Base-by-base conservation (phyloP, 2,329 filamentous ascomycete genomes). In the Blastomyces emzantsi region DNA sequence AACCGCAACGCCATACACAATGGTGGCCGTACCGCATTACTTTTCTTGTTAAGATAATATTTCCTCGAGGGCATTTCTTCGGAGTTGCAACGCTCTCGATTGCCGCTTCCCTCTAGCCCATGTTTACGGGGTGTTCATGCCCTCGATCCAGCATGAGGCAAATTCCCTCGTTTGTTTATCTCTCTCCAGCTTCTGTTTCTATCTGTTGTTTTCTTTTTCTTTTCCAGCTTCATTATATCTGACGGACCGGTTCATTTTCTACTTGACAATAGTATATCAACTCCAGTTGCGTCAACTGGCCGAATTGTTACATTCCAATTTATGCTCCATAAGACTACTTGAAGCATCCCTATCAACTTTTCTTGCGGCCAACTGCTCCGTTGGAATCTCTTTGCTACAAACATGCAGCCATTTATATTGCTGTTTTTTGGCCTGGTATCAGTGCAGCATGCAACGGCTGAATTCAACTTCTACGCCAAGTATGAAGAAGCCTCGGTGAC, bases 391-490 rank as follows among this genome's bases (percentile, higher is more conserved):
- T 19, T 43, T 25, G 30, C 58, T 13, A 17, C 43, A 28, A 33
- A 13, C 25, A 61, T 61, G 60, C 15, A 39, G 22, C 28, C 51
- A 3, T 41, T 39, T 30, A 15, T 30, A 61, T 41, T 61, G 60
- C 61, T 49, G 33, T 25, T 60, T 45, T 45, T 43, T 49, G 19
- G 63, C 22, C 49, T 67, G 61, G 28, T 49, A 5, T 55, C 64
- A 22, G 60, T 56, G 7, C 52, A 30, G 25, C 54, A 60, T 22
- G 47, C 63, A 15, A 11, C 60, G 3, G 64, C 66, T 28, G 62
- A 58, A 17, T 68, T 68, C 61, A 68, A 66, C 49, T 64, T 65
- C 43, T 68, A 66, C 33, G 65, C 63, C 52, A 47, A 59, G n/a
- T 65, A 68, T 55, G 65, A 67, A 41, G 64, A 62, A 60, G 51